Conservation (phyloP, 352 stramenopile genomes). For the Phytophthora lateralis region DNA sequence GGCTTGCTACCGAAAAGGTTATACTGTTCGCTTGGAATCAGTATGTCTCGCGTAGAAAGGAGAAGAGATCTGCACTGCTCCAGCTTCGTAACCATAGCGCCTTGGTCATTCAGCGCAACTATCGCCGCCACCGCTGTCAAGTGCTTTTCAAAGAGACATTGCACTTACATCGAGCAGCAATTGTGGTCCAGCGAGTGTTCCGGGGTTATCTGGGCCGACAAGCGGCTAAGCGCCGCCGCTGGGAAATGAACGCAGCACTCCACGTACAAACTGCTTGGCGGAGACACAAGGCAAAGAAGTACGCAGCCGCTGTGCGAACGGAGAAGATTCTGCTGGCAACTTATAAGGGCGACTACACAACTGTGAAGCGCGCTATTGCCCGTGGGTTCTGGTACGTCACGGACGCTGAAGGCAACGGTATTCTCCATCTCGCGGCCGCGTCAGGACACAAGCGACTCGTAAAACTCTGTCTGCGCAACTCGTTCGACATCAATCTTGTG, state of each 20-base stretch:
- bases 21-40: conserved; percentile 27
- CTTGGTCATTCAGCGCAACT: conserved; percentile 73
- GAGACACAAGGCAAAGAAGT: conserved; percentile 41
- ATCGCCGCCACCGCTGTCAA: conserved; percentile 60
- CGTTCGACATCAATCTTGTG: conserved; percentile 72
- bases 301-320: conserved; percentile 43
- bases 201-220: conserved; percentile 52
- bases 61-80: conserved; percentile 44
- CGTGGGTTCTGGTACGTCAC: conserved; percentile 53
- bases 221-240: conserved; percentile 41
- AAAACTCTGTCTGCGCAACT: conserved; percentile 80
- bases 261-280: conserved; percentile 69
- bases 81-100: conserved; percentile 46
- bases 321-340: conserved; percentile 70
- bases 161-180: conserved; percentile 45
- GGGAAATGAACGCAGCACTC: conserved; percentile 46
- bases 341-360: conserved; percentile 79
- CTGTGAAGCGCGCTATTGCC: conserved; percentile 60
- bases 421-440: conserved; percentile 73
- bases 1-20: background rate
- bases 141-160: conserved; percentile 46
- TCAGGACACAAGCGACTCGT: conserved; percentile 78
- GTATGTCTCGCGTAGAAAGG: conserved; percentile 34
- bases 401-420: conserved; percentile 65
- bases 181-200: conserved; percentile 62